Conservation (phyloP, 768 basidiomycete species). For the Kwoniella newhampshirensis region DNA sequence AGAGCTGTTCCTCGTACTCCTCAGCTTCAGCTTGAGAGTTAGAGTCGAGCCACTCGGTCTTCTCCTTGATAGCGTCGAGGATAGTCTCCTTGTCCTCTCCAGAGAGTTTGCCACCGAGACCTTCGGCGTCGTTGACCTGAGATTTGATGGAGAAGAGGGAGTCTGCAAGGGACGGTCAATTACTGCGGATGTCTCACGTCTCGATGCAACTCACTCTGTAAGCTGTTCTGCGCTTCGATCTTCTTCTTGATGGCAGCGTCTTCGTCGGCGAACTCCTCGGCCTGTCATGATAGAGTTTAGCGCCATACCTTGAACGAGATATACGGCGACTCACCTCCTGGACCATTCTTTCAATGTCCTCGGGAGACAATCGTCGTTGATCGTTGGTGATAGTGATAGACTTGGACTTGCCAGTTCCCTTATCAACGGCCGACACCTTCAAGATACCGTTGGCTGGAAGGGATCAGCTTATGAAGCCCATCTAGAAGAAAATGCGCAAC, state of each 20-base stretch:
- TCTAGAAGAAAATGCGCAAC: conserved; percentile 1
- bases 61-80: conserved; percentile 77
- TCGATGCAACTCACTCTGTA: conserved; percentile 42
- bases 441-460: conserved; percentile 63
- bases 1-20: conserved; percentile 87
- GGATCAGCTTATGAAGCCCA: neutral
- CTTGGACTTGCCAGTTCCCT: conserved; percentile 89
- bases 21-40: conserved; percentile 73
- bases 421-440: conserved; percentile 92
- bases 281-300: conserved; percentile 51
- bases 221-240: conserved; percentile 55
- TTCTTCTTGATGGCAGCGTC: conserved; percentile 55
- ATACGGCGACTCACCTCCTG: conserved; percentile 56
- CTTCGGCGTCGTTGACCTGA: conserved; percentile 81
- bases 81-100: conserved; percentile 59
- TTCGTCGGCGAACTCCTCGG: conserved; percentile 68
- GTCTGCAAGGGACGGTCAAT: conserved; percentile 52
- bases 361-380: conserved; percentile 94
- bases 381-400: conserved; percentile 60
- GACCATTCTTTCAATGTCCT: conserved; percentile 98
- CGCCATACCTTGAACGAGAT: neutral
- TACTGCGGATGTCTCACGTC: neutral
- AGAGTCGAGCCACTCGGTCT: conserved; percentile 87
- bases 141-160: conserved; percentile 76
- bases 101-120: conserved; percentile 76